Evolutionary conservation across 73 alveolate species (phyloP), one percentile per base, ranked within the genome.

Genomic region (Paramecium biaurelia): DNA sequence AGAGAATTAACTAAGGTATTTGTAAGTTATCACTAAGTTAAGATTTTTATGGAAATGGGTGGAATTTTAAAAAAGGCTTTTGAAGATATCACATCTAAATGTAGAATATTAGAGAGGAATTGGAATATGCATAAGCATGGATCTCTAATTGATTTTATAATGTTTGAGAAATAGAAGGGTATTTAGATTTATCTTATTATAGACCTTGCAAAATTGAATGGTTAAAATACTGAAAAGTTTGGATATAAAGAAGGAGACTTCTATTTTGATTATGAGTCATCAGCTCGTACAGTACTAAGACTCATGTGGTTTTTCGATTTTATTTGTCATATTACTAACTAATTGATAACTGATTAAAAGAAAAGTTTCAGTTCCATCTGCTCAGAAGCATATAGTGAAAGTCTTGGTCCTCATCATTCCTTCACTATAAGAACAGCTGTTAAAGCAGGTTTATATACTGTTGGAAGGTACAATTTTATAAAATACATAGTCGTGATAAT

Each of bases 371-470:
- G 92, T n/a, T 49, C 90, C 18, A 37, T 92, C 6, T 92, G 96
- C 24, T 92, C 58, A 57, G 89, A 68, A 38, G 97, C 97, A 11
- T 95, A 95, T 85, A 92, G 72, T 32, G 67, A 85, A 21, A 96
- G 96, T 41, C 92, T 95, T 9, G 98, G 92, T 5, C 96, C 97
- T 20, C 98, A 95, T 89, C 98, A 95, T 90, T 95, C 98, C 4
- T 93, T 94, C 95, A 93, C 92, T 9, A 92, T 95, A 2, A 86
- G 96, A 74, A 70, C 88, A 18, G 97, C 95, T 12, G 47, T 97
- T 12, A 95, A 94, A 57, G 96, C 92, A 4, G 97, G 96, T 67
- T 85, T 95, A 84, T 23, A 35, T 8, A 92, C 96, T 79, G 95
- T 86, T 8, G 88, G 88, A 34, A 26, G 63, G 88, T 74, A 74